Base-by-base conservation (phyloP, 2,329 filamentous ascomycete species). In the Rhinocladiella mackenziei region DNA sequence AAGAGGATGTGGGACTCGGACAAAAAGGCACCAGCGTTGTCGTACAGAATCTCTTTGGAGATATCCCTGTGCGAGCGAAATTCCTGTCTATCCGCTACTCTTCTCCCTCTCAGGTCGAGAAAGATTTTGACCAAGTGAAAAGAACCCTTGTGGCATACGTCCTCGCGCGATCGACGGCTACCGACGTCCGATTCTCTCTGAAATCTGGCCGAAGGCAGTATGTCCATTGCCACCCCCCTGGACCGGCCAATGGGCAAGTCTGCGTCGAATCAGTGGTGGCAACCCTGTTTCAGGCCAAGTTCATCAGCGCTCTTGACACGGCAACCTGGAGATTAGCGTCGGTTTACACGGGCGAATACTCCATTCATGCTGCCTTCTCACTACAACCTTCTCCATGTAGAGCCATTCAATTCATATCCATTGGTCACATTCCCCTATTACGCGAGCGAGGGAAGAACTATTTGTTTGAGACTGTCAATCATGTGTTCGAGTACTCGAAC, bases 11-110 rank as follows among this genome's bases (percentile, higher is more conserved):
- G 70, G 74, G 35, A 57, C 25, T 52, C n/a, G 75, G 74, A 43
- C 62, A 69, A 14, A 80, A 86, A 66, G 91, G 91, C 3, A 95
- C 89, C 0, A 77, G 79, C 19, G 80, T 91, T 2, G 75, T 75
- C 0, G 83, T 94, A 4, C 78, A 82, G 43, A 83, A 95, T 61
- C 70, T 96, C 1, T 97, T 96, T 65, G 89, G 89, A 0, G 84
- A 82, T 46, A 86, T 96, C 78, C 89, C 91, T 0, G 91, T 96
- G 9, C 81, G 91, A 10, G 83, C 94, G 18, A 94, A 92, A 61
- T 85, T 89, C 56, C 77, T 89, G 51, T 77, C 77, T 0, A 55
- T 80, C 2, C 66, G 70, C 52, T 62, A 72, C 28, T 69, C 78
- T 57, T 73, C 71, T 54, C 54, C 72, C 8, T 60, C 70, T 17